phyloP scores from a whole-genome alignment of 2,329 filamentous ascomycete genomes.

The Cladosporium sp. region DNA sequence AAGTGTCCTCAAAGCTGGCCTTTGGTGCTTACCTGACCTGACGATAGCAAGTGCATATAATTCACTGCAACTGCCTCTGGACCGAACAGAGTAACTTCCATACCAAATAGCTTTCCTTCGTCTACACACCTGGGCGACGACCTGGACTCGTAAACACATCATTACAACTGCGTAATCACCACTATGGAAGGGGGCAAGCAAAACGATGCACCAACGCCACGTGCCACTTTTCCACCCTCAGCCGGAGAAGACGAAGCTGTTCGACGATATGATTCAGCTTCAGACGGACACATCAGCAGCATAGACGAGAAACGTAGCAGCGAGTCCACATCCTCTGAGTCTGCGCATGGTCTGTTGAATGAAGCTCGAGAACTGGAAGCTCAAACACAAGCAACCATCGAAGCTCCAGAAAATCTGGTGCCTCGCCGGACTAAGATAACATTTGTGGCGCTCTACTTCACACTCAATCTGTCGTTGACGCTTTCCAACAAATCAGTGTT shows the following conservation, averaged over 20 bases:
- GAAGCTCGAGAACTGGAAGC: background rate
- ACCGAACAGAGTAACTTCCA: background rate
- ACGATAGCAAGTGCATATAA: background rate
- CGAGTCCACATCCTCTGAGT: background rate
- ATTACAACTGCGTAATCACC: background rate
- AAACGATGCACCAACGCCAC: background rate
- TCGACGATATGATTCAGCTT: background rate
- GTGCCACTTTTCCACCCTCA: background rate
- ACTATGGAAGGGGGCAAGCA: background rate
- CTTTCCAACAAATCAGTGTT: slow-evolving; percentile 56
- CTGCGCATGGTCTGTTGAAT: background rate
- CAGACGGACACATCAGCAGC: background rate
- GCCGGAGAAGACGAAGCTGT: background rate
- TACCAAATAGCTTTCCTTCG: background rate
- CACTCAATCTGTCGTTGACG: slow-evolving; percentile 45
- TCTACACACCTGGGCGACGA: background rate
- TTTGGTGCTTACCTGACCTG: background rate
- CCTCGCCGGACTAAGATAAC: background rate
- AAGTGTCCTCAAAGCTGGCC: background rate
- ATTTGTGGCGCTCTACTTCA: slow-evolving; percentile 38
- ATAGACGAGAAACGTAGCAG: background rate
- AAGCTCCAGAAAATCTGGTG: background rate
- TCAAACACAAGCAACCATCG: background rate
- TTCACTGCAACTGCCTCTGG: background rate
- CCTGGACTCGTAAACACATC: background rate